These are phyloP conservation scores for Solanum bulbocastanum DNA, from an alignment of 257 asterid species.

Conservation along the genomic window DNA sequence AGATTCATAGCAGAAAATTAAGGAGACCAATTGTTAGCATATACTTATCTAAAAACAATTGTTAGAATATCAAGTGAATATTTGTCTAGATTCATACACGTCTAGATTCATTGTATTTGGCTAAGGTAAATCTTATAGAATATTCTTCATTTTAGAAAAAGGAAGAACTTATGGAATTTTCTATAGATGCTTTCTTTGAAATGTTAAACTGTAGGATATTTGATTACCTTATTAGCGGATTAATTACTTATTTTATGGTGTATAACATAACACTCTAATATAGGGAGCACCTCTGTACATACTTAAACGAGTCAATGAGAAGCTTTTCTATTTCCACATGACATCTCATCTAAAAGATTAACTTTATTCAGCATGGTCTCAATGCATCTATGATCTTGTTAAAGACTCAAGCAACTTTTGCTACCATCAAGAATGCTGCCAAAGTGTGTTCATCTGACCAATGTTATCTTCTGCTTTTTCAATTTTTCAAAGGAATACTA, in stretches of 20 bases:
- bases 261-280: neutral
- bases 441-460: neutral
- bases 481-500: neutral
- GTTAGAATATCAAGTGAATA: neutral
- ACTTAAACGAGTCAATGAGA: neutral
- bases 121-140: neutral
- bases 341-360: neutral
- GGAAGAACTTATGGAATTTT: neutral
- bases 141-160: neutral
- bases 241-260: neutral
- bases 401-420: neutral
- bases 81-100: neutral
- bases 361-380: neutral
- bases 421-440: neutral
- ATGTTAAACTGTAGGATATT: neutral
- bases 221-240: neutral
- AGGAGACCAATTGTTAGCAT: neutral
- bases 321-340: neutral
- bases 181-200: neutral
- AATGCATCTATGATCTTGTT: neutral
- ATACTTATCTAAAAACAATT: neutral
- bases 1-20: neutral
- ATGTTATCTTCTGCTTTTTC: neutral
- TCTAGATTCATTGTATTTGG: neutral
- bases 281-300: neutral